Conservation (phyloP, 179 eudicot genomes). For the Corrigiola litoralis region DNA sequence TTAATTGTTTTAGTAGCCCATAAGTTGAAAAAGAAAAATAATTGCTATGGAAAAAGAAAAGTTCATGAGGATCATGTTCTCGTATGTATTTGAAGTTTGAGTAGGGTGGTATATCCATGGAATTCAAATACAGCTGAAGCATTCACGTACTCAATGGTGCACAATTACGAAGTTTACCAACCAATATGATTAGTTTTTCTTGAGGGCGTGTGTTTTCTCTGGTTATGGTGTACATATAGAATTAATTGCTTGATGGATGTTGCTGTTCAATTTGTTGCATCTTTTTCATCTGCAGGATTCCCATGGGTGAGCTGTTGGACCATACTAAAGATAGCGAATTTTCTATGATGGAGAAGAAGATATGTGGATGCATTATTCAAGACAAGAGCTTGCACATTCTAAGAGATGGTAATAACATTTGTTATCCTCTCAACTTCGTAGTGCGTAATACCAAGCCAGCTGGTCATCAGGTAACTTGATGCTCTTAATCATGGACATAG, state of each 20-base stretch:
- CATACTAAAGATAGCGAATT: slow-evolving; percentile 34
- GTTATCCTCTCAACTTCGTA: slow-evolving; percentile 46
- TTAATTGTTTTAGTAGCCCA: too few species aligned
- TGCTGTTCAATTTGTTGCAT: background rate
- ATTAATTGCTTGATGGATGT: background rate
- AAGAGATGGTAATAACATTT: slow-evolving; percentile 39
- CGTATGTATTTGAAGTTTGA: too few species aligned
- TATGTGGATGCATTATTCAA: slow-evolving; percentile 46
- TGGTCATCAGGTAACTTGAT: slow-evolving; percentile 73
- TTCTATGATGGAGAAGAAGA: slow-evolving; percentile 37
- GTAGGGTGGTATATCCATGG: too few species aligned
- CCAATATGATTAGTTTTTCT: too few species aligned
- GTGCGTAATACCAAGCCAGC: slow-evolving; percentile 62
- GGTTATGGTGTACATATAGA: background rate
- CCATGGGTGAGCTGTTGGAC: slow-evolving; percentile 34
- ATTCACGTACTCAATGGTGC: too few species aligned
- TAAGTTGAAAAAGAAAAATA: too few species aligned
- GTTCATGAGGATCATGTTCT: too few species aligned
- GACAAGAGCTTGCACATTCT: slow-evolving; percentile 45
- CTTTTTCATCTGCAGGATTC: slow-evolving; percentile 24
- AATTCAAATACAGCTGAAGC: too few species aligned
- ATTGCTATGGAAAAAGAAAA: too few species aligned
- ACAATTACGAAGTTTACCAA: background rate
- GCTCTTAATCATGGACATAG: background rate
- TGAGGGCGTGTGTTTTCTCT: background rate